Conservation (phyloP, 2,329 filamentous ascomycete species). For the Sclerotinia trifoliorum region DNA sequence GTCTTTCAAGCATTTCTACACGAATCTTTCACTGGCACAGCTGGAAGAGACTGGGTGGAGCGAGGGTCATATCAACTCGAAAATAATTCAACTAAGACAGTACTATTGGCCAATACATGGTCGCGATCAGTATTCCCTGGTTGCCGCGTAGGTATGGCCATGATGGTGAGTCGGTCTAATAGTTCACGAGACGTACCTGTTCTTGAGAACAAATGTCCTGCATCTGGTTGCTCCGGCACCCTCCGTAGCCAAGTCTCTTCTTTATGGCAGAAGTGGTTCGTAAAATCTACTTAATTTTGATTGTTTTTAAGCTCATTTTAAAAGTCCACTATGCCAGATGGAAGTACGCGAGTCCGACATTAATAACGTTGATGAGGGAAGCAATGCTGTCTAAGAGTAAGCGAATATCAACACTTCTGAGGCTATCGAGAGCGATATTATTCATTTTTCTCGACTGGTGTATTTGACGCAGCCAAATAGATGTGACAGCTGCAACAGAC, state of each 20-base stretch:
- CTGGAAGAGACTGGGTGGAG: neutral
- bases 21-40: neutral
- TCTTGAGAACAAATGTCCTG: neutral
- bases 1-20: neutral
- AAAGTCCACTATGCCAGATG: neutral
- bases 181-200: no score
- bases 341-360: neutral
- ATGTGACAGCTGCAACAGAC: no score
- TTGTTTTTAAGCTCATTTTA: neutral
- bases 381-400: neutral
- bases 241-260: neutral
- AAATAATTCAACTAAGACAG: neutral
- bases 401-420: neutral
- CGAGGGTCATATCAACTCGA: neutral
- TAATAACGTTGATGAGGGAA: accelerated
- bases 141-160: neutral
- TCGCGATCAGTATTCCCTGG: neutral
- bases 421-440: neutral
- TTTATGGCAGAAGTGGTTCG: neutral
- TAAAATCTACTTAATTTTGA: neutral
- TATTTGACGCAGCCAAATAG: neutral
- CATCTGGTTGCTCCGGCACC: neutral
- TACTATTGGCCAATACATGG: neutral
- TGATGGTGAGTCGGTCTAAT: neutral
- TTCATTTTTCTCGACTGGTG: neutral